Evolutionary conservation across 192 early-diverging fungal genomes (phyloP), one percentile per base, ranked within the genome.

Genomic region (Spinellus fusiger): DNA sequence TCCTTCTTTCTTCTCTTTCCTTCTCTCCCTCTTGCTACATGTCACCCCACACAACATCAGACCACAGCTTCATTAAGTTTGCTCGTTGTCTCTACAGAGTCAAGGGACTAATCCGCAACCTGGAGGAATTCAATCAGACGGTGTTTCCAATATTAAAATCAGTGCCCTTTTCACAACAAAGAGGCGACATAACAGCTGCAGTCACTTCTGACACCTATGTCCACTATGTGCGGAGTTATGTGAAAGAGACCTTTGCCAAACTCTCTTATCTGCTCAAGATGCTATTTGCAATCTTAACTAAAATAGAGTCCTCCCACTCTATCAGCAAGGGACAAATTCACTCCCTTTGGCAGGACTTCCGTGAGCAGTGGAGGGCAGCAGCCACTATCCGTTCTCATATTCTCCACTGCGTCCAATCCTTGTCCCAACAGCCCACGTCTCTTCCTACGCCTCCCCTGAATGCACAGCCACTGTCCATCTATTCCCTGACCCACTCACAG

Each of bases 21-120:
- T 37, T 9, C 35, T 37, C 35, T n/a, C 40, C 10, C 40, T 44
- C 40, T 44, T 18, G 40, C 40, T 2, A 5, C 40, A 18, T n/a
- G 13, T 44, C 40, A 6, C 2, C 4, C 40, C 40, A n/a, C 2
- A 44, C 40, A 3, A 6, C 31, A 12, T 35, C 31, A 9, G 59
- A 61, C 29, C 59, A 49, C 22, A 52, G 31, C 20, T 59, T 66
- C 26, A 59, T 66, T 1, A 57, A 66, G 13, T 66, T 66, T n/a
- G 48, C 56, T 25, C 64, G 64, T 3, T 66, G 64, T 33, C 40
- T 66, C 44, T 59, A 59, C 29, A 58, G 54, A 53, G 56, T 50
- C 3, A 66, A 66, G 32, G 22, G 56, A 5, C 46, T 66, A 13
- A 57, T 66, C 7, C 51, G 54, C 26, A 57, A 66, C 16, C 31